Percentiles rank a stretch among this genome's conserved stretches.
Evolutionary conservation across 2,329 filamentous ascomycete genomes (phyloP).

Genomic region (Dactylella cylindrospora): DNA sequence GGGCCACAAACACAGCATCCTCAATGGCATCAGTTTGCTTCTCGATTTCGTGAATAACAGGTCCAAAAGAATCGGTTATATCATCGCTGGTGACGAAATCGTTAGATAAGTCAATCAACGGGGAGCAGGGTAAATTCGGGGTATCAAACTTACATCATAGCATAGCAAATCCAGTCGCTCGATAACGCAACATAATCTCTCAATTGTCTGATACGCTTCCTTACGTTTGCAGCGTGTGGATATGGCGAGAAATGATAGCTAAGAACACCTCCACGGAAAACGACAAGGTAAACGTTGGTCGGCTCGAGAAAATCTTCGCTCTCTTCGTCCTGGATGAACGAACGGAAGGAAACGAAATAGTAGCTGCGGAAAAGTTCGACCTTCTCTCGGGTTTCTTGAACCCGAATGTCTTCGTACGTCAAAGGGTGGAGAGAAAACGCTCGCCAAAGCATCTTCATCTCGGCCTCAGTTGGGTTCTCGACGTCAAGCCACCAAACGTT

Average conservation of each 20-base stretch:
- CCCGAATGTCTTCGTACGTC: constrained; percentile 93
- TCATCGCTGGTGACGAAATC: constrained; percentile 76
- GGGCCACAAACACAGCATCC: constrained; percentile 79
- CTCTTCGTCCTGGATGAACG: constrained; percentile 90
- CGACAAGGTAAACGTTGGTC: constrained; percentile 95
- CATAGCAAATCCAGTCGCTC: constrained; percentile 97
- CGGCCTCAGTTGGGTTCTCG: constrained; percentile 82
- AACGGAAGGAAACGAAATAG: constrained; percentile 98
- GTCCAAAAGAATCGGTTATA: constrained; percentile 93
- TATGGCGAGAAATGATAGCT: constrained; percentile 98
- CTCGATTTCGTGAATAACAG: constrained; percentile 88
- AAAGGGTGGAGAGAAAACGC: constrained; percentile 94
- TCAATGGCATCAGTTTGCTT: constrained; percentile 97
- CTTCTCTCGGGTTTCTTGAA: constrained; percentile 96
- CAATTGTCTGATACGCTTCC: constrained; percentile 85
- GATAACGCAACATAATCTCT: constrained; percentile 90
- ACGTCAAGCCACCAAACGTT: constrained; percentile 85
- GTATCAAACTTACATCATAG: constrained; percentile 52
- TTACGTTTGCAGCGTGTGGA: constrained; percentile 93
- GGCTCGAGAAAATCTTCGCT: constrained; percentile 91
- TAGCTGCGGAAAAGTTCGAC: constrained; percentile 97
- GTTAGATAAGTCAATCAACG: constrained; percentile 13
- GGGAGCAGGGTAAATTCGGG: neutral
- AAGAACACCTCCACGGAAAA: constrained; percentile 91
- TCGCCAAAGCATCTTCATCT: constrained; percentile 92